Percentiles rank a stretch among this genome's conserved stretches.
Evolutionary conservation across 1,139 yeast genomes (phyloP).

Genomic region (Magnusiomyces fungicola): DNA sequence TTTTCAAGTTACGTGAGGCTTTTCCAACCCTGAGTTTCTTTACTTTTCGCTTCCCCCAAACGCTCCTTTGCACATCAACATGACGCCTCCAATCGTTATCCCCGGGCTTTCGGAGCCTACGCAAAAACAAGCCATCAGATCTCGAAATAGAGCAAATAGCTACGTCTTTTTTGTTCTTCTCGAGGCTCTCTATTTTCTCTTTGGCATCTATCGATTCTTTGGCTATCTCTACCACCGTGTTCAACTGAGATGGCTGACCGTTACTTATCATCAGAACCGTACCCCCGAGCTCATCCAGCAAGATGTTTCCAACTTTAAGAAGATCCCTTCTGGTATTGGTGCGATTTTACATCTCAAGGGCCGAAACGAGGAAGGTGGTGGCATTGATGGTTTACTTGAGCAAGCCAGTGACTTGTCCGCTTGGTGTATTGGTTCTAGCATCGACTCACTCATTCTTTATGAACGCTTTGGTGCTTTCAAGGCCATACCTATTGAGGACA

Average conservation of each 20-base stretch:
- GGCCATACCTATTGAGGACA: slow-evolving; percentile 39
- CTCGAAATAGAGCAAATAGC: no score
- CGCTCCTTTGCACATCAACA: no score
- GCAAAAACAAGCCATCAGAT: no score
- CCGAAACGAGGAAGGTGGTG: slow-evolving; percentile 87
- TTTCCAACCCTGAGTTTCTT: no score
- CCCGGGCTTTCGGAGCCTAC: no score
- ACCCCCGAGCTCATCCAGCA: slow-evolving; percentile 83
- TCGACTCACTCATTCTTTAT: slow-evolving; percentile 62
- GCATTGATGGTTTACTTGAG: slow-evolving; percentile 70
- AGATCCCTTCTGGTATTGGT: slow-evolving; percentile 72
- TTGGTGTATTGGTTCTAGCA: slow-evolving; percentile 86
- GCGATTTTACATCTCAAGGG: slow-evolving; percentile 63
- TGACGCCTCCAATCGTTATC: no score
- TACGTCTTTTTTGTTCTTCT: slow-evolving; percentile 12
- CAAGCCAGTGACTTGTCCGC: slow-evolving; percentile 72
- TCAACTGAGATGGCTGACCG: slow-evolving; percentile 49
- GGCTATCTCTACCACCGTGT: slow-evolving; percentile 41
- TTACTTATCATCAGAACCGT: slow-evolving; percentile 72
- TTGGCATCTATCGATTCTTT: slow-evolving; percentile 16
- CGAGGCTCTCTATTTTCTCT: slow-evolving; percentile 18
- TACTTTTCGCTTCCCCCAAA: no score
- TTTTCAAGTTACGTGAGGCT: no score
- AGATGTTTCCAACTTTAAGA: slow-evolving; percentile 64
- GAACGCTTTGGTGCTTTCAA: slow-evolving; percentile 71